Evolutionary conservation across 1,139 yeast species (phyloP).

Genomic region (Pneumocystis oryctolagi): DNA sequence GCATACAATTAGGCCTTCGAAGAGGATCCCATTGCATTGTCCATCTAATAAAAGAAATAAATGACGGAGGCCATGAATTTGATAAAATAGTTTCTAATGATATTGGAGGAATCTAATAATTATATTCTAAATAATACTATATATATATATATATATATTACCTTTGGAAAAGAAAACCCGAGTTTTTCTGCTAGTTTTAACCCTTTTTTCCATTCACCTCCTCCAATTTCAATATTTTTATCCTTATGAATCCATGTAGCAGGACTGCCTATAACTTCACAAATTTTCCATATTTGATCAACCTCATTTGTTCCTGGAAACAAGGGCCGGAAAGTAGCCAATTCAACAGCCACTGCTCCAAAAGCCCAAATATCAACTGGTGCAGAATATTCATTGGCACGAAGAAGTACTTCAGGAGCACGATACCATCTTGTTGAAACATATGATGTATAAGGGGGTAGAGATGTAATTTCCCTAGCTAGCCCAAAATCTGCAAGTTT

Average conservation of each 20-base stretch:
- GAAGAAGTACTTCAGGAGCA: slow-evolving; percentile 75
- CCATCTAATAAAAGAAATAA: not conserved
- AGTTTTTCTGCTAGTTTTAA: slow-evolving; percentile 54
- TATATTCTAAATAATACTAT: slow-evolving; percentile 41
- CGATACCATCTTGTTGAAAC: slow-evolving; percentile 95
- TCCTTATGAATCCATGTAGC: slow-evolving; percentile 23
- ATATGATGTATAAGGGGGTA: slow-evolving; percentile 47
- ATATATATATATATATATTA: slow-evolving; percentile 46
- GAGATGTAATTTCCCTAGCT: slow-evolving; percentile 48
- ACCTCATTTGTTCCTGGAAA: slow-evolving; percentile 72
- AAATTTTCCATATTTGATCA: slow-evolving; percentile 59
- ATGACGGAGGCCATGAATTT: slow-evolving; percentile 6
- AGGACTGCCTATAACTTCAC: slow-evolving; percentile 62
- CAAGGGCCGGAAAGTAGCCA: slow-evolving; percentile 58
- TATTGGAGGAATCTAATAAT: slow-evolving; percentile 4
- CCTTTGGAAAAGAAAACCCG: slow-evolving; percentile 54
- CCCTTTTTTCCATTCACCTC: slow-evolving; percentile 61
- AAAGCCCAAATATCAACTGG: slow-evolving; percentile 93
- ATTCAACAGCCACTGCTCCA: slow-evolving; percentile 72
- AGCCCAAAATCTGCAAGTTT: slow-evolving; percentile 89
- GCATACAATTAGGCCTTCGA: not conserved
- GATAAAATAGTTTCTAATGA: slow-evolving; percentile 5
- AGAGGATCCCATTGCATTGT: not conserved
- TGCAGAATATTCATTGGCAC: slow-evolving; percentile 48
- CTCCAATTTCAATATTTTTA: slow-evolving; percentile 46